Percentiles rank a stretch among this genome's conserved stretches.
These are phyloP conservation scores for Gastrodia elata DNA, from an alignment of 106 monocot species.

Conservation along the genomic window DNA sequence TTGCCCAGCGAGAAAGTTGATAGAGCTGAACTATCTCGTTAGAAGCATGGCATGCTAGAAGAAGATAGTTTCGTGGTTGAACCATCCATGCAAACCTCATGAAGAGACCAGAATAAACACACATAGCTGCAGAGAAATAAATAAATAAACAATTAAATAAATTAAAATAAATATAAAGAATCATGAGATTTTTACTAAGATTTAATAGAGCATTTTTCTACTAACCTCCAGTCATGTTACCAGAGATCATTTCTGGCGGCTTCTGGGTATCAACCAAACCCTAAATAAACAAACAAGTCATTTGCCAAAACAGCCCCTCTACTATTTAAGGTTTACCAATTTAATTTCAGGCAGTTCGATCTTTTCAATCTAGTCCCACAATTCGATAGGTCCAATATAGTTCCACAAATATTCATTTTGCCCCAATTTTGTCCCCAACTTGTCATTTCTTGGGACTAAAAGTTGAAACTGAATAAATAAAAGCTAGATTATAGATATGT, in stretches of 20 bases:
- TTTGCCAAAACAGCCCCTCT: too few species aligned
- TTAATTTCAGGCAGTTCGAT: too few species aligned
- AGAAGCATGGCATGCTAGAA: slow-evolving; percentile 92
- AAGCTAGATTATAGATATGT: too few species aligned
- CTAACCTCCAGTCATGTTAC: slow-evolving; percentile 95
- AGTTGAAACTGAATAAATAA: too few species aligned
- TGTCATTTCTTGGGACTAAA: too few species aligned
- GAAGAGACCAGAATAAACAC: slow-evolving; percentile 87
- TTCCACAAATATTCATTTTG: too few species aligned
- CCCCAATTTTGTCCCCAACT: too few species aligned
- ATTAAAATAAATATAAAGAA: too few species aligned
- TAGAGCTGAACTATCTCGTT: slow-evolving; percentile 96
- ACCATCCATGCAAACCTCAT: slow-evolving; percentile 99
- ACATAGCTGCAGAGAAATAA: slow-evolving; percentile 94
- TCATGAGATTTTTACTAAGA: neutral
- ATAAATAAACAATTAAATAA: too few species aligned
- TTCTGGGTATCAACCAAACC: slow-evolving; percentile 85
- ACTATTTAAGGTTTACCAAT: too few species aligned
- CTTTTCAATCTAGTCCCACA: too few species aligned
- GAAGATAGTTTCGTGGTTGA: slow-evolving; percentile 88
- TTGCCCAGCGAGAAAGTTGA: slow-evolving; percentile 84
- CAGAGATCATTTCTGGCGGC: slow-evolving; percentile 94
- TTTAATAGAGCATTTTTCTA: neutral
- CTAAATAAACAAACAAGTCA: slow-evolving; percentile 41
- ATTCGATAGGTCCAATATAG: too few species aligned